A percentile compares a stretch with the other conserved stretches of the same genome.
Evolutionary conservation across 768 basidiomycete species (phyloP).

Genomic region (Termitomyces sp.): DNA sequence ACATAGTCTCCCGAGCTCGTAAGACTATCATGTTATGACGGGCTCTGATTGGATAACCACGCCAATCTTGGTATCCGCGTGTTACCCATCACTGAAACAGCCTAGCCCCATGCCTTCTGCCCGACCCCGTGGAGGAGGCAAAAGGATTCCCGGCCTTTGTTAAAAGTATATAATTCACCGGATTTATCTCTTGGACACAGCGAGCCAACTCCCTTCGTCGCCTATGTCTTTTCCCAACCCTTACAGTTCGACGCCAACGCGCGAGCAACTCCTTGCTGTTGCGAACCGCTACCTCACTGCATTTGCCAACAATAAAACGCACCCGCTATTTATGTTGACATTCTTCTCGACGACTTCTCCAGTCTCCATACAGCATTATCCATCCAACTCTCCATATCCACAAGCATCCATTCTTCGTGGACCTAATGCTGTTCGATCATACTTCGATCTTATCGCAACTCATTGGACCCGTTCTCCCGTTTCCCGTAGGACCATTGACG

Average conservation of each 20-base stretch:
- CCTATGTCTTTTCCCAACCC: neutral
- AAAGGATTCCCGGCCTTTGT: constrained; percentile 3
- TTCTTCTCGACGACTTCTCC: constrained; percentile 36
- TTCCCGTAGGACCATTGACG: constrained; percentile 17
- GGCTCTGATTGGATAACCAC: constrained; percentile 4
- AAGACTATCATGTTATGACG: neutral
- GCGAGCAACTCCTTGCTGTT: constrained; percentile 26
- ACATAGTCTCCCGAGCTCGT: neutral
- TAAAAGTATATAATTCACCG: constrained; percentile 19
- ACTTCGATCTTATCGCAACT: constrained; percentile 43
- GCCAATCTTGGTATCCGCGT: constrained; percentile 11
- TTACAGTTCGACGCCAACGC: constrained; percentile 13
- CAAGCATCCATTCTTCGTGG: constrained; percentile 32
- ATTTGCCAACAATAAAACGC: constrained; percentile 25
- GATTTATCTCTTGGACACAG: constrained; percentile 1
- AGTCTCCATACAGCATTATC: constrained; percentile 36
- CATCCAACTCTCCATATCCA: constrained; percentile 27
- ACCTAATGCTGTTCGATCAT: constrained; percentile 42
- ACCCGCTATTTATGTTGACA: constrained; percentile 27
- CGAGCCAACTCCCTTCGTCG: neutral
- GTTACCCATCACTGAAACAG: constrained; percentile 12
- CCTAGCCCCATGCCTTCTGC: constrained; percentile 26
- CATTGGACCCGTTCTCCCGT: constrained; percentile 36
- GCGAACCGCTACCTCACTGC: constrained; percentile 33
- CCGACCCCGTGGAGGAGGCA: constrained; percentile 22